Conservation (phyloP, 1,284 basidiomycete species). For the Schizophyllum commune region DNA sequence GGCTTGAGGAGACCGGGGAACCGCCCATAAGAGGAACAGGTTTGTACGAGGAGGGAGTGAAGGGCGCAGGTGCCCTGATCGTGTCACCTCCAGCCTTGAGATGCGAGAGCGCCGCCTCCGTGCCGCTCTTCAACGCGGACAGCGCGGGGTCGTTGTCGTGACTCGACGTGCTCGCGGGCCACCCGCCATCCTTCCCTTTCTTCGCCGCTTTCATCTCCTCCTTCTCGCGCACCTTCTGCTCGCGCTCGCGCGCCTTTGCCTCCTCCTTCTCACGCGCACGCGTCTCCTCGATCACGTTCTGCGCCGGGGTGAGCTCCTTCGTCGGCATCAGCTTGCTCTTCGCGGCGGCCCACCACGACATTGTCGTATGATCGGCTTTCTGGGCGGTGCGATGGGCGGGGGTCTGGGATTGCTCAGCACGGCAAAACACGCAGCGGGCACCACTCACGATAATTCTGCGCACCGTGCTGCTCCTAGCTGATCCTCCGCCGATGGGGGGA, state of each 20-base stretch:
- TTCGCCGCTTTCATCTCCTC: constrained; percentile 51
- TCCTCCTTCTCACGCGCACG: constrained; percentile 58
- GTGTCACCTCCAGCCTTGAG: too few species aligned
- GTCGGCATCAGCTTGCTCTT: constrained; percentile 69
- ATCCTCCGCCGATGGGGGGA: not conserved
- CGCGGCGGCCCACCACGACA: constrained; percentile 64
- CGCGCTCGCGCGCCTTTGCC: constrained; percentile 35
- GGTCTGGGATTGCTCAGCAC: not conserved
- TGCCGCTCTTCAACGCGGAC: too few species aligned
- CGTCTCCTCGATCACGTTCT: constrained; percentile 66
- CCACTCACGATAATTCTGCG: not conserved
- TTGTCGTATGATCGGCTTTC: not conserved
- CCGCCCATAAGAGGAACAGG: constrained; percentile 49
- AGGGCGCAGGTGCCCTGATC: too few species aligned
- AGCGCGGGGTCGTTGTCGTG: too few species aligned
- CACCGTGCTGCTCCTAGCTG: not conserved
- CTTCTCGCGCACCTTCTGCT: constrained; percentile 40
- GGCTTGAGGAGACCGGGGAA: too few species aligned
- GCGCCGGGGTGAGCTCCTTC: constrained; percentile 72
- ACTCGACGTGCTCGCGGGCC: too few species aligned
- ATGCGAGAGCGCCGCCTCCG: too few species aligned
- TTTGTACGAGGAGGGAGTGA: constrained; percentile 16
- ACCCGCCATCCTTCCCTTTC: constrained; percentile 30
- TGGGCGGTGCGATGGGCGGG: not conserved
- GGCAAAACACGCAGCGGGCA: not conserved